Base-by-base conservation (phyloP, 352 stramenopile genomes). In the Pythium aphanidermatum region DNA sequence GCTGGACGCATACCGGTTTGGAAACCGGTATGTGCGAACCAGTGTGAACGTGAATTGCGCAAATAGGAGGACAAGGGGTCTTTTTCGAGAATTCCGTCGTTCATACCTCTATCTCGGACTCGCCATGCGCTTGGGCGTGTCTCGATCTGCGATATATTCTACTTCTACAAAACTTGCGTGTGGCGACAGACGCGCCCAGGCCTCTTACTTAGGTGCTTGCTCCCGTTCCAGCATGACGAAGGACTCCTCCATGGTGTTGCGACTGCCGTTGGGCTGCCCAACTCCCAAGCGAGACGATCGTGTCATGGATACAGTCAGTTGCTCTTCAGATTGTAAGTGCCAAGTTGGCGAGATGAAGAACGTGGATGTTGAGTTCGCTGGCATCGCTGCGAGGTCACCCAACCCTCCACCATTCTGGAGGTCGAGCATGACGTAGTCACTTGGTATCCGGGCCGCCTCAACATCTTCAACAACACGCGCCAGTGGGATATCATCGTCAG, bases 331-430 rank as follows among this genome's bases (percentile, higher is more conserved):
- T 40, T 92, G 73, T 24, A 86, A 60, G 29, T 84, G 72, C 80
- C 80, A 92, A 24, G 63, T 76, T 24, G 80, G 83, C 5, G 80
- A 89, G 41, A 92, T 83, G 51, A 92, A 92, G 50, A 83, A 92
- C 21, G 73, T 86, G 23, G 79, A 88, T 34, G 62, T 70, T 4
- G 53, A 21, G 26, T 35, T 61, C 4, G 60, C 55, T 8, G 54
- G 44, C 33, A 51, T 40, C 23, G 56, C 20, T 24, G 46, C 13
- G 14, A 45, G 32, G 39, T 75, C 70, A 17, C 59, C 59, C 2
- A 89, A 46, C 3, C 75, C 79, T 0, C 73, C 72, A 14, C 74
- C 71, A 17, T 79, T 74, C 50, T 88, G 74, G 17, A 87, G 66
- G 51, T 92, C 75, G 30, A 92, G 68, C 75, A 87, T 85, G 34